Percentiles rank a stretch among this genome's conserved stretches.
These are phyloP conservation scores for Termitomyces sp. DNA, from an alignment of 768 basidiomycete genomes.

Conservation along the genomic window DNA sequence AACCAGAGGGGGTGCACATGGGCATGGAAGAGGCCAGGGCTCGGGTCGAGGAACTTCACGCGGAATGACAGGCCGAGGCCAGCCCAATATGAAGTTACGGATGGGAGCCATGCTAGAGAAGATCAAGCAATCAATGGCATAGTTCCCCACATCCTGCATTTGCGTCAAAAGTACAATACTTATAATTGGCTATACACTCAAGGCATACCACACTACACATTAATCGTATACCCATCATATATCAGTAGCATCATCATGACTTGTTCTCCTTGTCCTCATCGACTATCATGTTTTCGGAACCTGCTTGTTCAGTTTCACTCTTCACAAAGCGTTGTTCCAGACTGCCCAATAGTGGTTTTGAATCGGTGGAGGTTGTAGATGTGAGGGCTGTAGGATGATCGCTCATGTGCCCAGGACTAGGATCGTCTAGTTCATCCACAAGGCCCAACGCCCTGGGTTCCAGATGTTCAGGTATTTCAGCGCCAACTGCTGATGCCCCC, in stretches of 20 bases:
- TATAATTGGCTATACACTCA: constrained; percentile 2
- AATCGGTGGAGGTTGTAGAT: constrained; percentile 48
- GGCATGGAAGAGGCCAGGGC: constrained; percentile 18
- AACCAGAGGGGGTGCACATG: constrained; percentile 25
- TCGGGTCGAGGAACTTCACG: constrained; percentile 23
- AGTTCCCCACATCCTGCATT: background rate
- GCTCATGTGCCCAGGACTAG: constrained; percentile 80
- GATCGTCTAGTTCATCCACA: constrained; percentile 86
- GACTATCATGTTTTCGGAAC: constrained; percentile 42
- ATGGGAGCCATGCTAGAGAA: constrained; percentile 87
- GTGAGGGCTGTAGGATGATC: constrained; percentile 73
- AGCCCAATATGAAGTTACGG: constrained; percentile 75
- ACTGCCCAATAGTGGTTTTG: background rate
- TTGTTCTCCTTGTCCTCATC: constrained; percentile 58
- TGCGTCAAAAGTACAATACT: constrained; percentile 13
- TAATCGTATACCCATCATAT: constrained; percentile 15
- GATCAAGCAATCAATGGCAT: constrained; percentile 65
- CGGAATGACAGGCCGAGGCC: constrained; percentile 40
- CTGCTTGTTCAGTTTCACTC: constrained; percentile 32
- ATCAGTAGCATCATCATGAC: constrained; percentile 21
- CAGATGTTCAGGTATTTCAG: constrained; percentile 31
- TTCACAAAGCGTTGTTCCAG: constrained; percentile 46
- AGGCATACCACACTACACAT: constrained; percentile 4
- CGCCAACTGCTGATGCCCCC: constrained; percentile 32
- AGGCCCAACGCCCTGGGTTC: constrained; percentile 63